A percentile compares a stretch with the other conserved stretches of the same genome.
Evolutionary conservation across 352 stramenopile species (phyloP).

Genomic region (Globisporangium polare): DNA sequence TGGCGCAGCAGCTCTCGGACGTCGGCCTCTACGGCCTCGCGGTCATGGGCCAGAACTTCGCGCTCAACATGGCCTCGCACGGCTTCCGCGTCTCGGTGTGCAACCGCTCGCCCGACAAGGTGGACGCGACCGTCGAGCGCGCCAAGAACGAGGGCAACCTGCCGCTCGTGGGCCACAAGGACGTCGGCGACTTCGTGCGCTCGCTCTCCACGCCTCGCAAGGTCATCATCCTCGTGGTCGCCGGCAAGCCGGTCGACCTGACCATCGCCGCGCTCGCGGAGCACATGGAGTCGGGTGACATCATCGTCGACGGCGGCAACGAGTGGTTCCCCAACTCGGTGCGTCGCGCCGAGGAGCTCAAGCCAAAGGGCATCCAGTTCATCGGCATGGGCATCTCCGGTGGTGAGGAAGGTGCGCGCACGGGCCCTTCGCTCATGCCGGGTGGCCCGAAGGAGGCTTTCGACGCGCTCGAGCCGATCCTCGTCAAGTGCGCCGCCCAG

Average conservation of each 20-base stretch:
- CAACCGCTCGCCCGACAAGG: constrained; percentile 97
- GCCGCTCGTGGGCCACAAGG: constrained; percentile 91
- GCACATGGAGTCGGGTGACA: constrained; percentile 93
- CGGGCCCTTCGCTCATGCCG: constrained; percentile 98
- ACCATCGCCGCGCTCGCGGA: constrained; percentile 86
- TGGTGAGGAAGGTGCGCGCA: constrained; percentile 97
- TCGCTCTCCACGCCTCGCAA: constrained; percentile 95
- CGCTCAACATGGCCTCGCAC: constrained; percentile 98
- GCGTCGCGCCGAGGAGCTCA: constrained; percentile 90
- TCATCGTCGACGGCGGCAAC: constrained; percentile 99
- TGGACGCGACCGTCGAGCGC: constrained; percentile 93
- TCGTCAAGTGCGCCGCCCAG: constrained; percentile 96
- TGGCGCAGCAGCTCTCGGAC: constrained; percentile 65
- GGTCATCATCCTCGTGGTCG: constrained; percentile 98
- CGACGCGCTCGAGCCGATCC: constrained; percentile 95
- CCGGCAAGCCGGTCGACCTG: constrained; percentile 94
- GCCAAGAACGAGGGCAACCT: constrained; percentile 95
- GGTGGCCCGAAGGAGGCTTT: constrained; percentile 95
- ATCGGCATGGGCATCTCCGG: constrained; percentile 98
- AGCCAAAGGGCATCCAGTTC: constrained; percentile 96
- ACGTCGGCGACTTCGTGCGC: constrained; percentile 90
- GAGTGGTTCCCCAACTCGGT: constrained; percentile 99
- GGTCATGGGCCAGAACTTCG: constrained; percentile 99
- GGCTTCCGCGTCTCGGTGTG: constrained; percentile 96
- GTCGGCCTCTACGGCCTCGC: constrained; percentile 90